Evolutionary conservation across 2,329 filamentous ascomycete species (phyloP), one percentile per base, ranked within the genome.

Genomic region (Ustulina deusta): DNA sequence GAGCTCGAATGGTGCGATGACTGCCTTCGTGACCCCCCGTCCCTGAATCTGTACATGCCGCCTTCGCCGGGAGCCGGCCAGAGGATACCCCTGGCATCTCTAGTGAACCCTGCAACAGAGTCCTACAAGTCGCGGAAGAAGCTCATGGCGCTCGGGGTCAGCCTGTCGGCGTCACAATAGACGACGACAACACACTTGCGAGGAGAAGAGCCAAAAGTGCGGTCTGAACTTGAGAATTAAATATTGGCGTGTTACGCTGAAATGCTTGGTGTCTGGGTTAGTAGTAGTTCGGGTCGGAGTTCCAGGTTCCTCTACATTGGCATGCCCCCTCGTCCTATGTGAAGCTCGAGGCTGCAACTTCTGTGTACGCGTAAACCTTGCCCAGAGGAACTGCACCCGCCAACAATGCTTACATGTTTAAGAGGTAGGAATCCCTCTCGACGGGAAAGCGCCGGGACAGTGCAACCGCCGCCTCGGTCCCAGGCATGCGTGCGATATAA

Each of bases 41-140:
- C 66, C 32, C 32, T 71, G 58, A 65, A 69, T 27, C 58, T 66
- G 22, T 63, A 61, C 58, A 60, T 59, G n/a, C 63, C 69, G 48
- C 13, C 58, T 58, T 60, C 27, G 49, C 48, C n/a, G 6, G 51
- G 38, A 15, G 44, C 27, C 38, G 68, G 68, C 54, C 55, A 61
- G 22, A 70, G 38, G 36, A 70, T 20, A 27, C 29, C 40, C 11
- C 22, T 49, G 58, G 55, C 61, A 49, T 67, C 69, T 57, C 66
- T 57, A 40, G 10, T 44, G 32, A 69, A 65, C 54, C 63, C 57
- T 34, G 63, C 60, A 59, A 66, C 48, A 38, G 29, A 66, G 59
- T 66, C 62, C 60, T 66, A 69, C 22, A 68, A 48, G 65, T 70
- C 65, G 65, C 56, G 46, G 44, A 66, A 55, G 59, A 69, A 52